Base-by-base conservation (phyloP, 2,329 filamentous ascomycete species). In the Verticillium isaacii region DNA sequence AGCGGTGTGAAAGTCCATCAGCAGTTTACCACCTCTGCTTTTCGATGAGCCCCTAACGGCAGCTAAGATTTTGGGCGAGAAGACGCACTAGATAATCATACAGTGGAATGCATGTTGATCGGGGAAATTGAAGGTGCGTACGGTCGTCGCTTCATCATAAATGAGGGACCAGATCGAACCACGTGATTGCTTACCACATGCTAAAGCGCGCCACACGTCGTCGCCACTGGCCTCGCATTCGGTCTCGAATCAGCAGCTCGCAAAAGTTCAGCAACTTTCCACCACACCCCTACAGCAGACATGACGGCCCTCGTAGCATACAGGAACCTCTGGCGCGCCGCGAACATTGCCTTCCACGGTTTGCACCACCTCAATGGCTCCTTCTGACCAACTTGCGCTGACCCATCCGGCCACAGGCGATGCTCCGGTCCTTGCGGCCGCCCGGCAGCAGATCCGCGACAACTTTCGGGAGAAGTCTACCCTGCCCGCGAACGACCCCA, bases 301-400 rank as follows among this genome's bases (percentile, higher is more conserved):
- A 66, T 32, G 58, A 87, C 93, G 80, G 90, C 91, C 17, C 78
- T 92, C 61, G 81, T 84, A 71, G 92, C 92, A 41, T 98, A 97
- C 78, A 83, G 93, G 71, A 83, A 89, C 67, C 80, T 98, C 52
- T 82, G 96, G 68, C 92, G 94, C 65, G 90, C 93, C 25, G 87
- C 91, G 37, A 83, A 88, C 66, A 81, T 96, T 66, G 93, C 93
- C 63, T 99, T 99, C 73, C 80, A 89, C 79, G 91, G 93, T 94
- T 79, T 37, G 71, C 23, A 23, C 6, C 1, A 12, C 8, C 1
- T 61, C 57, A 50, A 55, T 50, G 19, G 32, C n/a, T 32, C 12
- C 25, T 50, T 41, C 23, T 37, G 39, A 2, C 12, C 50, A 52
- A 32, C 23, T 15, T 5, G 60, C n/a, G 12, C 45, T 32, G 17